Evolutionary conservation across 2,329 filamentous ascomycete genomes (phyloP), one percentile per base, ranked within the genome.

Genomic region (Colletotrichum trifolii): DNA sequence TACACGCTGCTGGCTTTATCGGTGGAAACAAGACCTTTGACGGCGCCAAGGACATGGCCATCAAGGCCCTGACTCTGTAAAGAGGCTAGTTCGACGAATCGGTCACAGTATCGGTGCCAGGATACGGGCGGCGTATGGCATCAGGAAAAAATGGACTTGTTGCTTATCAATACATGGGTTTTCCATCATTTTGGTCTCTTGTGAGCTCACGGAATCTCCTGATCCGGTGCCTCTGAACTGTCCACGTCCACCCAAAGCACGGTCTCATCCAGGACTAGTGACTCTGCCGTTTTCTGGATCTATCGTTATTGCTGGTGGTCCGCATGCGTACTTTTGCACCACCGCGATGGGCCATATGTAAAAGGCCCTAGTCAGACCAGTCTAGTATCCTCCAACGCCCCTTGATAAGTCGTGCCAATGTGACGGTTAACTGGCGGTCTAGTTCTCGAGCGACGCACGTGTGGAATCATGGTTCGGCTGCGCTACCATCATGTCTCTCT

Each of bases 1-100:
- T 97, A 36, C 96, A 99, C 76, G 94, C 94, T 4, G 90, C 91
- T 57, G 96, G 96, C 35, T 99, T 99, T 80, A 98, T 98, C 74
- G 96, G 96, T 15, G 96, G 96, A 2, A 96, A 97, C 79, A 91
- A 92, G 84, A 96, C 91, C 0, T 96, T 92, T 73, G 93, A 97
- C 67, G 96, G 96, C 36, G 94, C 89, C 34, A 86, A 93, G 76
- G 88, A 89, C 63, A 97, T 98, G 93, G 94, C 94, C 5, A 80
- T 85, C 77, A 93, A 91, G 83, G 91, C 91, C 2, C 80, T 93
- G 68, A 86, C 47, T 50, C 43, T 61, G 40, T 67, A 57, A 50
- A 64, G 15, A 48, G 15, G 60, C 42, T 45, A 12, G 45, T 11
- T 17, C 8, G 10, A 48, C 25, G 25, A 53, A 43, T 40, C 17